Evolutionary conservation across 768 basidiomycete genomes (phyloP).

Genomic region (Exidia glandulosa): DNA sequence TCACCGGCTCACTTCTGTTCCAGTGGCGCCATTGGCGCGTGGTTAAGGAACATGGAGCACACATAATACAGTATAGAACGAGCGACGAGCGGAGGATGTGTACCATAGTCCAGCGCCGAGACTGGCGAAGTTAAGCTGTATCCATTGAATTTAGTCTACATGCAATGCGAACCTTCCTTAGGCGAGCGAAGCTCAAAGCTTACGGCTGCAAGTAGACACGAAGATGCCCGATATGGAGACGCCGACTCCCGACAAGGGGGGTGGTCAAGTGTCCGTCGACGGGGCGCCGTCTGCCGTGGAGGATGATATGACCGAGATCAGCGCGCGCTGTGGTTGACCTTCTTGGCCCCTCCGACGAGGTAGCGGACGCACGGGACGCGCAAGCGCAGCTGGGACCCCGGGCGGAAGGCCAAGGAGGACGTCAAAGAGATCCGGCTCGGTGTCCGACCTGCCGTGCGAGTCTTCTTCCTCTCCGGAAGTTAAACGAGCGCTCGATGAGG

Average conservation of each 20-base stretch:
- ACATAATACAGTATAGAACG: conserved; percentile 1
- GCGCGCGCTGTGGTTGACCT: not conserved
- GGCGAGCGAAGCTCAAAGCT: not conserved
- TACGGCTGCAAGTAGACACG: not conserved
- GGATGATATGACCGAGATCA: not conserved
- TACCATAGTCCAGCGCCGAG: not conserved
- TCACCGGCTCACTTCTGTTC: conserved; percentile 3
- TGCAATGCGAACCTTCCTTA: not conserved
- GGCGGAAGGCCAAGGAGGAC: not conserved
- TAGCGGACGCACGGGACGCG: not conserved
- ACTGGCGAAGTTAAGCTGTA: not conserved
- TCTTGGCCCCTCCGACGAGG: not conserved
- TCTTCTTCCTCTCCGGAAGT: not conserved
- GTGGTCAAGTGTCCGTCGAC: not conserved
- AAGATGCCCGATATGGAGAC: not conserved
- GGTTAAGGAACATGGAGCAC: conserved; percentile 86
- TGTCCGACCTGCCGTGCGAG: not conserved
- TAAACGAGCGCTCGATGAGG: not conserved
- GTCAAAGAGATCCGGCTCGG: not conserved
- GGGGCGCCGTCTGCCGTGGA: not conserved
- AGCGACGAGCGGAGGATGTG: not conserved
- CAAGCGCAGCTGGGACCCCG: not conserved
- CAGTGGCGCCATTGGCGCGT: conserved; percentile 91
- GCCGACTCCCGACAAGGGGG: not conserved
- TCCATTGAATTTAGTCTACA: not conserved